A percentile compares a stretch with the other conserved stretches of the same genome.
These are phyloP conservation scores for Megacollybia marginata DNA, from an alignment of 768 basidiomycete genomes.

Conservation along the genomic window DNA sequence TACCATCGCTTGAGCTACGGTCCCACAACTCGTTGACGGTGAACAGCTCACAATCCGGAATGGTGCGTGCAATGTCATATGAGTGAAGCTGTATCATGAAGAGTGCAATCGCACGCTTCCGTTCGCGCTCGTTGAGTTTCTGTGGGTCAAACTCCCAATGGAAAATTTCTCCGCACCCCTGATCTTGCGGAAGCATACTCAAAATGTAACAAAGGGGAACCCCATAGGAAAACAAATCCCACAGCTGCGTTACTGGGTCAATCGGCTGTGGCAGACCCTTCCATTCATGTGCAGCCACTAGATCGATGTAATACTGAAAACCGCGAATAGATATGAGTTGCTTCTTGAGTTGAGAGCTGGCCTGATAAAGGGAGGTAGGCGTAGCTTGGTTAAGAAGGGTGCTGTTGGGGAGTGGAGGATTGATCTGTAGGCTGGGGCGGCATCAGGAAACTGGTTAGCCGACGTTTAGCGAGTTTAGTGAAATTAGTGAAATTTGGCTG, in stretches of 20 bases:
- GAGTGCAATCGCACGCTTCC: constrained; percentile 85
- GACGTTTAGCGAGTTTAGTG: too few species aligned
- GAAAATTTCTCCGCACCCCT: constrained; percentile 49
- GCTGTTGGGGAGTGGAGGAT: constrained; percentile 70
- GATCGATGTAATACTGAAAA: constrained; percentile 63
- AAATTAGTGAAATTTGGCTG: too few species aligned
- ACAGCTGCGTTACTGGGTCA: constrained; percentile 91
- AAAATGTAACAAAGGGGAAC: constrained; percentile 93
- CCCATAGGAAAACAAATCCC: constrained; percentile 90
- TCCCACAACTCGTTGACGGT: constrained; percentile 87
- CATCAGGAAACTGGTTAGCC: too few species aligned
- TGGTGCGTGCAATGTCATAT: constrained; percentile 48
- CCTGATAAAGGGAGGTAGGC: constrained; percentile 85
- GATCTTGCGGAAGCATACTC: constrained; percentile 73
- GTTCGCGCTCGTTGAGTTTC: constrained; percentile 69
- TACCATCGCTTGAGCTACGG: constrained; percentile 84
- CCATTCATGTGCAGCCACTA: constrained; percentile 39
- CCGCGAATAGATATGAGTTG: constrained; percentile 73
- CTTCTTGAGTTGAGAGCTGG: constrained; percentile 72
- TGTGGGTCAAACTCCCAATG: constrained; percentile 62
- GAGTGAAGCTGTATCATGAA: constrained; percentile 85
- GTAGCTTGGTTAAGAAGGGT: constrained; percentile 88
- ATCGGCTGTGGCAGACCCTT: constrained; percentile 65
- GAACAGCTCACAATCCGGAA: constrained; percentile 73
- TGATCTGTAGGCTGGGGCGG: constrained; percentile 58